Conservation (phyloP, 768 basidiomycete genomes). For the Serendipita sp. region DNA sequence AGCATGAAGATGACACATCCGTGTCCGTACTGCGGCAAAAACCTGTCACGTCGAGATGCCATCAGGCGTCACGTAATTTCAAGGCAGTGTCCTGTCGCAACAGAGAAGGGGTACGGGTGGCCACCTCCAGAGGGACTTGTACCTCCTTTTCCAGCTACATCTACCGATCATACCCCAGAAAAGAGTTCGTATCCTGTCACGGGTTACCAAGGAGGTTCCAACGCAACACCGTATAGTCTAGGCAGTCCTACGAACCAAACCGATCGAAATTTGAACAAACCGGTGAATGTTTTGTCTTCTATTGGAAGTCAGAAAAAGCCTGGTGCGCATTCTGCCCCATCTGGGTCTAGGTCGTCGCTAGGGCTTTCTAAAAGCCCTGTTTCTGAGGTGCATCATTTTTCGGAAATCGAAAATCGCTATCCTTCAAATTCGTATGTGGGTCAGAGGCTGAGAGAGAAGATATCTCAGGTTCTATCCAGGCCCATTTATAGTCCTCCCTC, state of each 20-base stretch:
- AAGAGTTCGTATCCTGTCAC: neutral
- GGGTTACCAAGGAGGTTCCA: neutral
- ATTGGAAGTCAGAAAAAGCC: too few relatives aligned
- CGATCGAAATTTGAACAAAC: too few relatives aligned
- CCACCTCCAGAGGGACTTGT: constrained; percentile 1
- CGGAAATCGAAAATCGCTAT: too few relatives aligned
- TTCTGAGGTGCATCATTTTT: too few relatives aligned
- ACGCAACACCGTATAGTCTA: neutral
- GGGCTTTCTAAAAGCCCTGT: too few relatives aligned
- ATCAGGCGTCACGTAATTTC: constrained; percentile 56
- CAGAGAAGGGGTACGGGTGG: neutral
- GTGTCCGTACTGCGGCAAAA: constrained; percentile 59
- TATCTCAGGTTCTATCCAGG: too few relatives aligned
- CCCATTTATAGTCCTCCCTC: too few relatives aligned
- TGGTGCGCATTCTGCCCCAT: too few relatives aligned
- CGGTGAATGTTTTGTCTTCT: too few relatives aligned
- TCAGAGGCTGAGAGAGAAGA: too few relatives aligned
- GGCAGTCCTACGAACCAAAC: neutral
- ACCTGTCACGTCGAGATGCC: constrained; percentile 64
- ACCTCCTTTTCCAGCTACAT: neutral
- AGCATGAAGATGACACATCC: constrained; percentile 45
- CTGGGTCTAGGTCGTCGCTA: too few relatives aligned
- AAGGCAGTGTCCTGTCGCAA: neutral
- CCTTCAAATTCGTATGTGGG: too few relatives aligned
- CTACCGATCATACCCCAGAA: neutral